Conservation (phyloP, 2,329 filamentous ascomycete species). For the Paecilomyces sp. region DNA sequence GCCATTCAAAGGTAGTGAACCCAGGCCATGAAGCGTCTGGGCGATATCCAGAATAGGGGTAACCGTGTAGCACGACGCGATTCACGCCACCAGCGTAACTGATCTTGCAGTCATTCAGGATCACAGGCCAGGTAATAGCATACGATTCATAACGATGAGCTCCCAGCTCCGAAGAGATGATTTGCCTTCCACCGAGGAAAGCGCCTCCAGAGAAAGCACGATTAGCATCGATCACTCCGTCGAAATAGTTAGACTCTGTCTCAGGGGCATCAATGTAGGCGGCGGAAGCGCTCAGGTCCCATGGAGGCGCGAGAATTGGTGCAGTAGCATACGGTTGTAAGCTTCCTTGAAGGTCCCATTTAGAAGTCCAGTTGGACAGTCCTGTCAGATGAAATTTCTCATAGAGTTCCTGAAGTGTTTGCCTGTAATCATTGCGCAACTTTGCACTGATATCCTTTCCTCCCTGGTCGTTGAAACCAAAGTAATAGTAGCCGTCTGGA, state of each 20-base stretch:
- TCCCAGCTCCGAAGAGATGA: not conserved
- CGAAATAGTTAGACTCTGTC: conserved; percentile 1
- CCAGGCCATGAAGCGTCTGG: not conserved
- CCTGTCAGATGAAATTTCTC: not conserved
- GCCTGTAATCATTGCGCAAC: not conserved
- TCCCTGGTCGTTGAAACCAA: not conserved
- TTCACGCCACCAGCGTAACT: not conserved
- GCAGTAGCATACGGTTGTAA: not conserved
- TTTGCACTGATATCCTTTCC: not conserved
- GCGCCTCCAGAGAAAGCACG: not conserved
- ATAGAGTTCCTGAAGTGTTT: not conserved
- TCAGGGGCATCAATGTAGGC: not conserved
- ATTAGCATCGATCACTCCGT: not conserved
- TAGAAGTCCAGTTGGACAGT: not conserved
- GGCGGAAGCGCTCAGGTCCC: not conserved
- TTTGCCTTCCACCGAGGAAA: not conserved
- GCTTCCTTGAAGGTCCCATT: not conserved
- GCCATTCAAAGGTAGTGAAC: not conserved
- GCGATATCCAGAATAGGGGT: not conserved
- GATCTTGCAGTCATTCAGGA: not conserved
- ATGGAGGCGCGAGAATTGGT: not conserved
- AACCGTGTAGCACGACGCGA: not conserved
- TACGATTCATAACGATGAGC: not conserved
- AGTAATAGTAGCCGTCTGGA: not conserved
- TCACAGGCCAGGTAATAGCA: not conserved